Percentiles rank a stretch among this genome's conserved stretches.
phyloP scores from a whole-genome alignment of 768 basidiomycete species.

The Hemileccinum rubropunctum region DNA sequence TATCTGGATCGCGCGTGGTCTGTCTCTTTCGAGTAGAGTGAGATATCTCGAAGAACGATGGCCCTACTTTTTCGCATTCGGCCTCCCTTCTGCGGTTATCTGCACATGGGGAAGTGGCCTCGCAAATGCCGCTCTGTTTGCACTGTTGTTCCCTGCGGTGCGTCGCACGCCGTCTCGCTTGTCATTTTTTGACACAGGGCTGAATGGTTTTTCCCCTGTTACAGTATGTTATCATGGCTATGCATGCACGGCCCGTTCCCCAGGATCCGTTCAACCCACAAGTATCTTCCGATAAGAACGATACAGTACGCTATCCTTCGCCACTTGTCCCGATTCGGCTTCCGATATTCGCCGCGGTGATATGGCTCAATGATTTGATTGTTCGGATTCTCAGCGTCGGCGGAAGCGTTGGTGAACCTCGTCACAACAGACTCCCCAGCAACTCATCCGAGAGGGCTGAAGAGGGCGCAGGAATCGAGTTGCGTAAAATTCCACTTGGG shows the following conservation, averaged over 20 bases:
- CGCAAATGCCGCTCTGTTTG: conserved; percentile 81
- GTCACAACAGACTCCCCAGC: conserved; percentile 35
- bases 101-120: conserved; percentile 73
- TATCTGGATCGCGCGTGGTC: conserved; percentile 72
- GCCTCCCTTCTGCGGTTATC: conserved; percentile 69
- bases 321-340: conserved; percentile 79
- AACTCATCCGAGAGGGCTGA: conserved; percentile 60
- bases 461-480: conserved; percentile 47
- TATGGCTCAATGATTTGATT: conserved; percentile 71
- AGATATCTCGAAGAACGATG: conserved; percentile 83
- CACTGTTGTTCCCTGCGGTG: conserved; percentile 77
- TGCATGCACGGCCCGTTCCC: conserved; percentile 72
- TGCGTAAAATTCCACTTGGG: conserved; percentile 13
- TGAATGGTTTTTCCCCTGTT: not conserved
- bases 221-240: conserved; percentile 84
- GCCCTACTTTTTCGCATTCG: conserved; percentile 87
- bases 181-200: not conserved
- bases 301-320: conserved; percentile 60
- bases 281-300: conserved; percentile 33
- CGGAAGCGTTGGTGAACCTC: conserved; percentile 26
- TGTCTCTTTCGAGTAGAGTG: conserved; percentile 66
- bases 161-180: conserved; percentile 24
- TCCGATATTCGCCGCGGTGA: conserved; percentile 70
- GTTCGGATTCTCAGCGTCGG: conserved; percentile 62
- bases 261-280: conserved; percentile 70